Evolutionary conservation across 306 rosid species (phyloP), one percentile per base, ranked within the genome.

Genomic region (Casuarina equisetifolia): DNA sequence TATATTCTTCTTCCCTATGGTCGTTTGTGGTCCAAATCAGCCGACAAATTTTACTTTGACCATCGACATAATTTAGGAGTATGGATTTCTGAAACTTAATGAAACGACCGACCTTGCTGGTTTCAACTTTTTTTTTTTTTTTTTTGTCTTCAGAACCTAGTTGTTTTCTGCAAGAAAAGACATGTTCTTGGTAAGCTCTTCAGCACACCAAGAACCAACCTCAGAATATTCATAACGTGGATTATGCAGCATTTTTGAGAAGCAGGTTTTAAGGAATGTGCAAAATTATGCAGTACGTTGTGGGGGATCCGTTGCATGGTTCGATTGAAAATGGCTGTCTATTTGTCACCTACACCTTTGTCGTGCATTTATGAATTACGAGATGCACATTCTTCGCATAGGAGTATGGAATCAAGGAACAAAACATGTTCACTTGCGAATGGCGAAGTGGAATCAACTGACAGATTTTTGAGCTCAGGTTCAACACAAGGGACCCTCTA

Each of bases 191-290:
- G 32, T 25, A 25, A 25, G 32, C 32, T 25, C 32, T 19, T 1
- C 2, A 19, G 3, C 8, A 55, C 36, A 57, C 38, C 6, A 19
- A 57, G 0, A 1, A 9, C 9, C 15, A 20, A 20, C 8, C 2
- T 40, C 2, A 17, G 16, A 45, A 67, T 40, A 66, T 66, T 42
- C 3, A 42, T 42, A 25, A 1, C 50, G 8, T 17, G 42, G 42
- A 40, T 66, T 42, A 25, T 25, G 32, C 36, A 66, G 32, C 50
- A 66, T 8, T 6, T 25, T n/a, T 66, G 50, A 66, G 50, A 35
- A 66, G 71, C 71, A 66, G 50, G 35, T 66, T 43, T 42, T 66
- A 66, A 66, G 71, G 71, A 66, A 66, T 42, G 16, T 39, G 13
- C 15, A 17, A n/a, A 66, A 17, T 32, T 17, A 6, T 43, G 13